Conservation (phyloP, 768 basidiomycete species). For the Dioszegia crocea region DNA sequence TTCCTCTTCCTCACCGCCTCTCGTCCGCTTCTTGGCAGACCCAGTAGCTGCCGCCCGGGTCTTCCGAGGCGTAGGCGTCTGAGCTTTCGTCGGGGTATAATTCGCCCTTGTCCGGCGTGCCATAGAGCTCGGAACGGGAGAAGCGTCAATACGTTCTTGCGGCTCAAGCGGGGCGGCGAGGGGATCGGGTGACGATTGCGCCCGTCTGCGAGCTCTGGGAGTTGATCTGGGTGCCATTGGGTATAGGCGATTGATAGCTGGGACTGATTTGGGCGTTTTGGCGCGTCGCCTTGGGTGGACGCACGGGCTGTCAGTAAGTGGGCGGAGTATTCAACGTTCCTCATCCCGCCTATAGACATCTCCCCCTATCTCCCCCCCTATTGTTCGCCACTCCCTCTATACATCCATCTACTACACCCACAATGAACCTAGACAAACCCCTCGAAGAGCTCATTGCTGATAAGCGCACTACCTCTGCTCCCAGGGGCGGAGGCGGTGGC, state of each 20-base stretch:
- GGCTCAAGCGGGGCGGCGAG: background rate
- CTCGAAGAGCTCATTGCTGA: constrained; percentile 41
- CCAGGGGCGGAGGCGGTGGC: background rate
- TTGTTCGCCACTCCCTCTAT: no score
- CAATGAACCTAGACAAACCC: constrained; percentile 42
- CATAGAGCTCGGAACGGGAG: no score
- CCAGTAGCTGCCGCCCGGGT: no score
- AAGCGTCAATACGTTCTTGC: background rate
- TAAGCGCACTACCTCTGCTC: constrained; percentile 15
- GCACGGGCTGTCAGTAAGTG: no score
- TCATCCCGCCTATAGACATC: no score
- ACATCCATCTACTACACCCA: constrained; percentile 3
- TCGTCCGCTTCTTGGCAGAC: background rate
- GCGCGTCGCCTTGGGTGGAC: no score
- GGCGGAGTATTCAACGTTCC: background rate
- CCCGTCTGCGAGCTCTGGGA: background rate
- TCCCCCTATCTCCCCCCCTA: no score
- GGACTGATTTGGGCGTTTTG: no score
- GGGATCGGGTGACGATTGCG: background rate
- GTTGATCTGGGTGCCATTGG: background rate
- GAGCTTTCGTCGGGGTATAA: background rate
- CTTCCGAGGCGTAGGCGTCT: background rate
- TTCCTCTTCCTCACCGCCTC: no score
- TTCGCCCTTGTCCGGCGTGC: no score
- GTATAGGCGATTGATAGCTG: background rate